Percentiles rank a stretch among this genome's conserved stretches.
Conservation (phyloP, 306 rosid genomes). For the Neltuma alba region DNA sequence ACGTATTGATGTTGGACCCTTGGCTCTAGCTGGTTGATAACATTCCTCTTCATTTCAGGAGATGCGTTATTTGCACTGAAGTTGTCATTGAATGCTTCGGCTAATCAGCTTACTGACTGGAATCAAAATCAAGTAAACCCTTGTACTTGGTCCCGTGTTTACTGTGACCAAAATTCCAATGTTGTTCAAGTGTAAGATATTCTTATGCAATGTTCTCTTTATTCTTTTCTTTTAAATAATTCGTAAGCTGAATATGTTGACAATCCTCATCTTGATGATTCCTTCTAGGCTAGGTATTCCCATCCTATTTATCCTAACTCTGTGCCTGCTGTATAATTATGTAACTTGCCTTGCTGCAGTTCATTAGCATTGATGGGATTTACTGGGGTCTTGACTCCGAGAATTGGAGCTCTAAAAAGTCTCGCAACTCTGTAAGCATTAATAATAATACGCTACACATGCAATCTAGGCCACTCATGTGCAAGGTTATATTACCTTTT, state of each 20-base stretch:
- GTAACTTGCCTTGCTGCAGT: conserved; percentile 55
- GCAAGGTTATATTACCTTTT: not conserved
- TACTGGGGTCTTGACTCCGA: conserved; percentile 75
- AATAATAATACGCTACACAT: conserved; percentile 8
- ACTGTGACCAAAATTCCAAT: conserved; percentile 54
- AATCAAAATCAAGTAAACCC: conserved; percentile 87
- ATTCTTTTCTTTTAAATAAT: conserved; percentile 21
- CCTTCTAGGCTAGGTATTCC: conserved; percentile 20
- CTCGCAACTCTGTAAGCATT: conserved; percentile 78
- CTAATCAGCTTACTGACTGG: conserved; percentile 82
- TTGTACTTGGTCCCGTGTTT: conserved; percentile 91
- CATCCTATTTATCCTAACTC: conserved; percentile 15
- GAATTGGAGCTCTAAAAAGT: conserved; percentile 66
- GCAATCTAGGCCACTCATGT: not conserved
- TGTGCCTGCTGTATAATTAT: conserved; percentile 33
- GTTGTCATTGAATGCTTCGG: conserved; percentile 62
- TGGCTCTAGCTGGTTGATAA: conserved; percentile 34
- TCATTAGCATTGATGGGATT: conserved; percentile 85
- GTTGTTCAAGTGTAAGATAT: conserved; percentile 80
- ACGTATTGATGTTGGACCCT: conserved; percentile 18
- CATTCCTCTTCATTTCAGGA: conserved; percentile 57
- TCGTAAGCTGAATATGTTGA: conserved; percentile 28
- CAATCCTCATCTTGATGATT: conserved; percentile 16
- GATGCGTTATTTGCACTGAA: conserved; percentile 78
- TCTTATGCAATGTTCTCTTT: conserved; percentile 9